Conservation (phyloP, 352 stramenopile species). For the Saprolegnia parasitica region DNA sequence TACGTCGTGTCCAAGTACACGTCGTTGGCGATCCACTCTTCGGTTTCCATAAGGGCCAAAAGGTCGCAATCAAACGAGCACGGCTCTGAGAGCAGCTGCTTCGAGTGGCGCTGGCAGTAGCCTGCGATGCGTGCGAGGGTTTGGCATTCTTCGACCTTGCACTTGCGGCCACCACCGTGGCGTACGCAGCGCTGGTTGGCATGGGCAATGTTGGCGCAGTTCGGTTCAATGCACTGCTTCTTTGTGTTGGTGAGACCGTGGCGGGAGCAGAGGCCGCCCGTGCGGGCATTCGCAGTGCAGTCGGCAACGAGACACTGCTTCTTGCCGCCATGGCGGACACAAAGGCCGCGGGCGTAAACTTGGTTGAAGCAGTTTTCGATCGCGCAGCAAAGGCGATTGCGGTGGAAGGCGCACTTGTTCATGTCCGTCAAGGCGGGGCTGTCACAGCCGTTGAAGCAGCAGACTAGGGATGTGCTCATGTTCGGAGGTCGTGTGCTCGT, state of each 20-base stretch:
- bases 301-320: slow-evolving; percentile 12
- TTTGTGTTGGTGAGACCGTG: slow-evolving; percentile 2
- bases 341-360: slow-evolving; percentile 23
- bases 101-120: slow-evolving; percentile 25
- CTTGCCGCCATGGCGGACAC: slow-evolving; percentile 21
- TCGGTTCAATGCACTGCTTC: slow-evolving; percentile 1
- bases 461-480: neutral
- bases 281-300: slow-evolving; percentile 1
- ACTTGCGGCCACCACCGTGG: slow-evolving; percentile 25
- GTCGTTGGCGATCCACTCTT: slow-evolving; percentile 14
- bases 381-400: slow-evolving; percentile 6
- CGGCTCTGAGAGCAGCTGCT: neutral
- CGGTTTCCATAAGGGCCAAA: neutral
- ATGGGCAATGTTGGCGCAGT: slow-evolving; percentile 26
- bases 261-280: slow-evolving; percentile 12
- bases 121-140: slow-evolving; percentile 26
- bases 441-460: slow-evolving; percentile 20
- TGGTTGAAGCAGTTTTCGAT: slow-evolving; percentile 20
- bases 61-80: neutral
- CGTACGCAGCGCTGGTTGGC: slow-evolving; percentile 25
- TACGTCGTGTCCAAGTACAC: slow-evolving; percentile 6
- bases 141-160: slow-evolving; percentile 26
- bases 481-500: neutral
- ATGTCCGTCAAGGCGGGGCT: neutral
- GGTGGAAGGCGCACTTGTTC: slow-evolving; percentile 24